Evolutionary conservation across 176 grass and related monocot genomes (phyloP).

Genomic region (Chrysopogon serrulatus): DNA sequence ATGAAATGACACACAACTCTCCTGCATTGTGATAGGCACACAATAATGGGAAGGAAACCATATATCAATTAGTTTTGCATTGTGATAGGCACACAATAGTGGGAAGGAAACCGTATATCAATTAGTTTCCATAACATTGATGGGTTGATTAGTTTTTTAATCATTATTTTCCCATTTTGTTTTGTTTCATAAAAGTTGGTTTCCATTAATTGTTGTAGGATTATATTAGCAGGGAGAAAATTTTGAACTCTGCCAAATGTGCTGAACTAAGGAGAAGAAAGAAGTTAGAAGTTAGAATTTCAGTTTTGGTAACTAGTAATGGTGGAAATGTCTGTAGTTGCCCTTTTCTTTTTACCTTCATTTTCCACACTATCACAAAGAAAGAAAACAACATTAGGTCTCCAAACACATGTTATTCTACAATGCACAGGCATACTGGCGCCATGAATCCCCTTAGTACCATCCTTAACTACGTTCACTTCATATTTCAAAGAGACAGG

Average conservation of each 20-base stretch:
- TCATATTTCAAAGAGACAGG: neutral
- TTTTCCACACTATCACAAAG: neutral
- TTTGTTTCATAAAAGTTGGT: neutral
- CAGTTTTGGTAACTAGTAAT: neutral
- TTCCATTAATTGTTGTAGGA: neutral
- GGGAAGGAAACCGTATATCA: neutral
- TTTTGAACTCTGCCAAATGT: neutral
- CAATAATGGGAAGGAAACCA: neutral
- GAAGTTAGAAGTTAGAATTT: neutral
- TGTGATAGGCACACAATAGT: neutral
- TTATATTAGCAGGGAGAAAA: neutral
- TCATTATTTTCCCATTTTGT: neutral
- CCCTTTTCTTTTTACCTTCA: neutral
- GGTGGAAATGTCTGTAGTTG: neutral
- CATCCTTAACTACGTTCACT: neutral
- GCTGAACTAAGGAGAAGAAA: neutral
- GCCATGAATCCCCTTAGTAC: neutral
- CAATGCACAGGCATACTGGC: neutral
- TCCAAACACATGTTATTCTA: neutral
- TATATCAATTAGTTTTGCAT: too few species aligned
- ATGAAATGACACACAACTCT: neutral
- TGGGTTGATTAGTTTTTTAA: neutral
- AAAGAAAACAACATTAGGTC: neutral
- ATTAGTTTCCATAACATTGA: neutral
- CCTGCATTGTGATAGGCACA: neutral